Conservation (phyloP, 208 protist species). For the Leishmania arabica region DNA sequence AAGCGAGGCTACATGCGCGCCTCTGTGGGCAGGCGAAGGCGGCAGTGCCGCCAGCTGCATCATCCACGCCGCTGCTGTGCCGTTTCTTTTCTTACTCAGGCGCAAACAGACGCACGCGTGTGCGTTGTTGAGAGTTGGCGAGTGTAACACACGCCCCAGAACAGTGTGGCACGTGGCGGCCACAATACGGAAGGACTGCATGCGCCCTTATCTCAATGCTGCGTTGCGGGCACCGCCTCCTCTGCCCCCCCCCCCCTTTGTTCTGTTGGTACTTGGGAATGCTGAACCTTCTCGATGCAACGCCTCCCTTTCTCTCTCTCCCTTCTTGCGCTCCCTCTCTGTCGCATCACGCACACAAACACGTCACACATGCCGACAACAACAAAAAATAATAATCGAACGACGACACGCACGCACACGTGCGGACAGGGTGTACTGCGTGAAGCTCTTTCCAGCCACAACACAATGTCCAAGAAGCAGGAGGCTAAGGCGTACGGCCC, state of each 20-base stretch:
- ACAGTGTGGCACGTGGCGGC: not conserved
- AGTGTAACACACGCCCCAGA: not conserved
- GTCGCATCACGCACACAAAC: not conserved
- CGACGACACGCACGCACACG: not conserved
- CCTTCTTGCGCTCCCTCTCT: not conserved
- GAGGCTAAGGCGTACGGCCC: conserved; percentile 92
- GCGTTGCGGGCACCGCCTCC: not conserved
- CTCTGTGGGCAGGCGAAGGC: not conserved
- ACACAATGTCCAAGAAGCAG: conserved; percentile 95
- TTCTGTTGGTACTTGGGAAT: too few species aligned
- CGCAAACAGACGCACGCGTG: not conserved
- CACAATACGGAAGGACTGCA: not conserved
- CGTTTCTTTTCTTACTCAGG: not conserved
- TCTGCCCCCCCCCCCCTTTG: not conserved
- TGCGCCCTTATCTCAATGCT: not conserved
- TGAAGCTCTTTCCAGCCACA: conserved; percentile 4
- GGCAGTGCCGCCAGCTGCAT: not conserved
- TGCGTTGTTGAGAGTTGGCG: too few species aligned
- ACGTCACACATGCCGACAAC: not conserved
- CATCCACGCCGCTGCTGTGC: not conserved
- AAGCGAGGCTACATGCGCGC: not conserved
- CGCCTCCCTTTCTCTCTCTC: not conserved
- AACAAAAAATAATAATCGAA: not conserved
- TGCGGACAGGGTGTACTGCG: conserved; percentile 9
- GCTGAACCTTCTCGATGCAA: too few species aligned